Percentiles rank a stretch among this genome's conserved stretches.
phyloP scores from a whole-genome alignment of 2,329 filamentous ascomycete genomes.

The Fusarium brachygibbosum region DNA sequence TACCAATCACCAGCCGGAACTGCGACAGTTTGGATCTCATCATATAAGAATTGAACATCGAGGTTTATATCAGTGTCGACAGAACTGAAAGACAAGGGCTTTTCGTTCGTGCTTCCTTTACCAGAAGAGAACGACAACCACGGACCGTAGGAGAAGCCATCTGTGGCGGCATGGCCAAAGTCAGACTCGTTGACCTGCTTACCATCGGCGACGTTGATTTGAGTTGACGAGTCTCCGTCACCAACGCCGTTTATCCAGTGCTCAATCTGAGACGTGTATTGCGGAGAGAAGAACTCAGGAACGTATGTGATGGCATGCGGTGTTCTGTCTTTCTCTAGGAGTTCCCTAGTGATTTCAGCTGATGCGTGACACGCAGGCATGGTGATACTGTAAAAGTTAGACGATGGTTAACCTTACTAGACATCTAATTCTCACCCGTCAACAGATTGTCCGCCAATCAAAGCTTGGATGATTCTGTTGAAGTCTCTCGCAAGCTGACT shows the following conservation, averaged over 20 bases:
- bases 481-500: constrained; percentile 19
- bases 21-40: constrained; percentile 39
- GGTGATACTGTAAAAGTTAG: constrained; percentile 28
- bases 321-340: constrained; percentile 27
- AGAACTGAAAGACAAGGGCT: constrained; percentile 7
- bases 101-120: constrained; percentile 18
- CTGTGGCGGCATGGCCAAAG: constrained; percentile 35
- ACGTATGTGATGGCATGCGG: constrained; percentile 39
- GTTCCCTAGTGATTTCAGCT: constrained; percentile 27
- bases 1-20: constrained; percentile 33
- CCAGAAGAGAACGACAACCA: constrained; percentile 30
- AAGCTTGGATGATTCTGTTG: constrained; percentile 20
- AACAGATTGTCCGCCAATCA: constrained; percentile 27
- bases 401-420: rapidly evolving
- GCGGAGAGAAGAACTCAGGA: constrained; percentile 25
- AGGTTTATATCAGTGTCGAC: constrained; percentile 30
- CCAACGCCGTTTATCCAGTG: constrained; percentile 40
- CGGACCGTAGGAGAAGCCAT: constrained; percentile 33
- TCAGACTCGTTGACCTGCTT: constrained; percentile 30
- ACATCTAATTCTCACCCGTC: constrained; percentile 2
- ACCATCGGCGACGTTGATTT: constrained; percentile 33
- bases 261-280: constrained; percentile 33
- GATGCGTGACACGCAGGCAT: constrained; percentile 41
- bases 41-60: constrained; percentile 37
- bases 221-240: constrained; percentile 25